Evolutionary conservation across 768 basidiomycete genomes (phyloP).

Genomic region (Pleurotus citrinopileatus): DNA sequence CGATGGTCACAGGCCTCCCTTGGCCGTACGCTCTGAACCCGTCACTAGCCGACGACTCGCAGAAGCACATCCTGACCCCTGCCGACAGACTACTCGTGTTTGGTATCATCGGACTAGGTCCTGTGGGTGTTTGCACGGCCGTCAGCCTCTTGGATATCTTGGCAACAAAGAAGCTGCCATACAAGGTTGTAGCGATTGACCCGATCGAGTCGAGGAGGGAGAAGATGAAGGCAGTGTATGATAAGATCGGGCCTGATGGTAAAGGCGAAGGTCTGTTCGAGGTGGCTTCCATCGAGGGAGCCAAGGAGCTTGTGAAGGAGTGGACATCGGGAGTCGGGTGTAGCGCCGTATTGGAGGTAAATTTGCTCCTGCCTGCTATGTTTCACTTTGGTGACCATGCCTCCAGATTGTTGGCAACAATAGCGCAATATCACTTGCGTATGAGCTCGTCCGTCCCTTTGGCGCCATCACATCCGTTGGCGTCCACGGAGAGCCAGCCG

Average conservation of each 20-base stretch:
- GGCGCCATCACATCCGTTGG: constrained; percentile 76
- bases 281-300: constrained; percentile 49
- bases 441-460: constrained; percentile 71
- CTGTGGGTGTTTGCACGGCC: constrained; percentile 71
- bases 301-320: constrained; percentile 41
- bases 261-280: constrained; percentile 48
- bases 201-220: constrained; percentile 51
- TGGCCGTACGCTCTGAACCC: constrained; percentile 52
- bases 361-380: constrained; percentile 7
- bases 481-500: constrained; percentile 51
- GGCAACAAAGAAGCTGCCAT: constrained; percentile 39
- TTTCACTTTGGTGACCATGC: neutral
- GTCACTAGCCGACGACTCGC: constrained; percentile 18
- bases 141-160: constrained; percentile 65
- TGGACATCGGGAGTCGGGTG: constrained; percentile 62
- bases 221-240: constrained; percentile 59
- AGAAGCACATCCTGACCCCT: constrained; percentile 30
- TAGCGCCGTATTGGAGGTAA: constrained; percentile 66
- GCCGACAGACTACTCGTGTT: constrained; percentile 56
- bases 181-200: constrained; percentile 64
- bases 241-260: constrained; percentile 40
- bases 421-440: constrained; percentile 60
- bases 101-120: constrained; percentile 73
- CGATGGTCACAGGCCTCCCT: constrained; percentile 53
- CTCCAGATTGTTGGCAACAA: constrained; percentile 67